These are phyloP conservation scores for Phytophthora pluvialis DNA, from an alignment of 352 stramenopile species.

Conservation along the genomic window DNA sequence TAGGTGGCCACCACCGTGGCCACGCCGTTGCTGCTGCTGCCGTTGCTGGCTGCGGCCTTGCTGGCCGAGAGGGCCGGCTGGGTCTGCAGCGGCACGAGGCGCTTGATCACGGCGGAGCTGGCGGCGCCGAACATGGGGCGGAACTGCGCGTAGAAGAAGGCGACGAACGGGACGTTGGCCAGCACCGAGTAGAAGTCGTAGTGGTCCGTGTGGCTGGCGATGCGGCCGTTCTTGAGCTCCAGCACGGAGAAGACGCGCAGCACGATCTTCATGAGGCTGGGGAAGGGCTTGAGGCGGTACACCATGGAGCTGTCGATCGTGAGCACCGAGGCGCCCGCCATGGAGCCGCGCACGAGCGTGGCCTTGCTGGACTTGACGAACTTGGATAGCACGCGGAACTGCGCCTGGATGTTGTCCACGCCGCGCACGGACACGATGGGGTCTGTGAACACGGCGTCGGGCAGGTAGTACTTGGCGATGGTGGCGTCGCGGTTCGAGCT, in stretches of 20 bases:
- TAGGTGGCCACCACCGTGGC: slow-evolving; percentile 38
- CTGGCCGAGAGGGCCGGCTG: slow-evolving; percentile 31
- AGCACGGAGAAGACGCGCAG: slow-evolving; percentile 85
- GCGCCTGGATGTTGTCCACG: slow-evolving; percentile 84
- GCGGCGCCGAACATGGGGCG: slow-evolving; percentile 72
- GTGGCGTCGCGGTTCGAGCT: slow-evolving; percentile 68
- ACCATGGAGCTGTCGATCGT: slow-evolving; percentile 85
- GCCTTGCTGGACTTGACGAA: slow-evolving; percentile 82
- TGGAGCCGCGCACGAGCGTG: slow-evolving; percentile 82
- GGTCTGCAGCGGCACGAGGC: slow-evolving; percentile 48
- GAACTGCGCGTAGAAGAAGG: slow-evolving; percentile 85
- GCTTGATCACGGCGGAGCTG: slow-evolving; percentile 77
- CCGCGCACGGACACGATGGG: slow-evolving; percentile 76
- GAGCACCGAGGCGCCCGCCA: slow-evolving; percentile 77
- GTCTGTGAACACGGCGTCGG: slow-evolving; percentile 83
- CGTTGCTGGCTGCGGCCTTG: slow-evolving; percentile 10
- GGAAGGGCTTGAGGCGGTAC: slow-evolving; percentile 78
- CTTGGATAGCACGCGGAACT: slow-evolving; percentile 82
- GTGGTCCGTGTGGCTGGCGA: slow-evolving; percentile 85
- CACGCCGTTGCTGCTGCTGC: slow-evolving; percentile 14
- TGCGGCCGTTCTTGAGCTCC: slow-evolving; percentile 82
- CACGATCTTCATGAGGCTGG: slow-evolving; percentile 72
- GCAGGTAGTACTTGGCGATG: slow-evolving; percentile 80
- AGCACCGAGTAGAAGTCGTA: slow-evolving; percentile 87
- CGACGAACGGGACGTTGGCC: slow-evolving; percentile 74